Conservation (phyloP, 495 filamentous ascomycete genomes). For the Staphylotrichum longicolle region DNA sequence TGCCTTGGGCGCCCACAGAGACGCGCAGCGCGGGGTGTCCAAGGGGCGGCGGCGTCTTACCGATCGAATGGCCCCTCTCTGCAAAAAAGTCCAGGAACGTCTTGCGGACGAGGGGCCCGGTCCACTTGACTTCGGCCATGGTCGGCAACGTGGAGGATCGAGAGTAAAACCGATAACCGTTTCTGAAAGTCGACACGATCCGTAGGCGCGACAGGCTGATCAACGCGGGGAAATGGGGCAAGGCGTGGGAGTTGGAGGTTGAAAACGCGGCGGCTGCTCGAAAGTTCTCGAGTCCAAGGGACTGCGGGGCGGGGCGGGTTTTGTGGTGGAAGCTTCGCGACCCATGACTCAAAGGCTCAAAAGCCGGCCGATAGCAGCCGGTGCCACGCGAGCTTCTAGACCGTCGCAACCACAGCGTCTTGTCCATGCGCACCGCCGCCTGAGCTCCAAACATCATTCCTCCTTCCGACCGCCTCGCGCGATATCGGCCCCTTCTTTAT, state of each 20-base stretch:
- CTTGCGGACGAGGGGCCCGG: conserved; percentile 63
- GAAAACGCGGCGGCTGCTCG: conserved; percentile 30
- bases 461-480: conserved; percentile 8
- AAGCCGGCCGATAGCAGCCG: conserved; percentile 32
- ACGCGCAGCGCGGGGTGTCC: background rate
- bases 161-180: conserved; percentile 28
- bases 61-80: conserved; percentile 57
- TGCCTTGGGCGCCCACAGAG: conserved; percentile 3
- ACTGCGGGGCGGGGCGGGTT: conserved; percentile 33
- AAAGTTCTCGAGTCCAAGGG: conserved; percentile 36
- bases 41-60: conserved; percentile 38
- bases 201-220: conserved; percentile 14
- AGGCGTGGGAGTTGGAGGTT: conserved; percentile 16
- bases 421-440: conserved; percentile 23
- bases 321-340: conserved; percentile 41
- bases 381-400: conserved; percentile 27
- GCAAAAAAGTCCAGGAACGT: conserved; percentile 85
- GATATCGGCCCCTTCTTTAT: conserved; percentile 28
- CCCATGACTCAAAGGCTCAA: conserved; percentile 41
- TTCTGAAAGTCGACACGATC: conserved; percentile 11
- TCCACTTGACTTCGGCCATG: conserved; percentile 58
- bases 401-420: conserved; percentile 26
- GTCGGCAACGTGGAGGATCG: conserved; percentile 27
- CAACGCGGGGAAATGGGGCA: conserved; percentile 10
- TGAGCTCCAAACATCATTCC: conserved; percentile 14